phyloP scores from a whole-genome alignment of 2,329 filamentous ascomycete species.

The Huntiella abstrusa region DNA sequence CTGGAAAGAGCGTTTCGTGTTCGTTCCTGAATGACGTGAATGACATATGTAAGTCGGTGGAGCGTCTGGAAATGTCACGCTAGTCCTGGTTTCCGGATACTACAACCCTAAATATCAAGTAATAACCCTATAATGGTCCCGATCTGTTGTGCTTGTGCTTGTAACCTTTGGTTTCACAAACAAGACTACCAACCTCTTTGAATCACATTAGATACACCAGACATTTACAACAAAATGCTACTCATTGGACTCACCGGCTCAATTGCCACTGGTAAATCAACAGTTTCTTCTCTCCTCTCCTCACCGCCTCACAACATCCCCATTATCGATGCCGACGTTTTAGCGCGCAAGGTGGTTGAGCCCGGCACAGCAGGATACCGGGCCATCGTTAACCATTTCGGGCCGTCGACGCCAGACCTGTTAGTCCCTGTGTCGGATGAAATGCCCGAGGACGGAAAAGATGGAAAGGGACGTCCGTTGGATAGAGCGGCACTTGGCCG shows the following conservation, averaged over 20 bases:
- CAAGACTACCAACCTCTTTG: too few relatives aligned
- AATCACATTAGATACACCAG: too few relatives aligned
- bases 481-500: conserved; percentile 73
- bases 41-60: too few relatives aligned
- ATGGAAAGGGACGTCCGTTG: conserved; percentile 50
- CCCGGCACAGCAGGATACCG: conserved; percentile 73
- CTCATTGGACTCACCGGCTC: conserved; percentile 92
- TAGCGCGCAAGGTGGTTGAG: conserved; percentile 86
- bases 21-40: too few relatives aligned
- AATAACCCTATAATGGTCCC: too few relatives aligned
- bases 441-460: conserved; percentile 34
- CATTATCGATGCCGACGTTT: conserved; percentile 80
- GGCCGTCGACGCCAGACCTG: conserved; percentile 66
- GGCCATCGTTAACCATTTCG: conserved; percentile 67
- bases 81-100: too few relatives aligned
- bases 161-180: too few relatives aligned
- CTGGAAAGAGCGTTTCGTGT: too few relatives aligned
- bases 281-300: conserved; percentile 68
- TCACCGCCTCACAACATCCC: conserved; percentile 68
- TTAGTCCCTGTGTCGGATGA: conserved; percentile 40
- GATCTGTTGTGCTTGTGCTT: too few relatives aligned
- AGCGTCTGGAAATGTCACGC: too few relatives aligned
- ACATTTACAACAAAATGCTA: conserved; percentile 41
- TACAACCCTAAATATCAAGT: too few relatives aligned
- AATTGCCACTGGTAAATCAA: conserved; percentile 96